A percentile compares a stretch with the other conserved stretches of the same genome.
phyloP scores from a whole-genome alignment of 345 rosid genomes.

The Microthlaspi erraticum region DNA sequence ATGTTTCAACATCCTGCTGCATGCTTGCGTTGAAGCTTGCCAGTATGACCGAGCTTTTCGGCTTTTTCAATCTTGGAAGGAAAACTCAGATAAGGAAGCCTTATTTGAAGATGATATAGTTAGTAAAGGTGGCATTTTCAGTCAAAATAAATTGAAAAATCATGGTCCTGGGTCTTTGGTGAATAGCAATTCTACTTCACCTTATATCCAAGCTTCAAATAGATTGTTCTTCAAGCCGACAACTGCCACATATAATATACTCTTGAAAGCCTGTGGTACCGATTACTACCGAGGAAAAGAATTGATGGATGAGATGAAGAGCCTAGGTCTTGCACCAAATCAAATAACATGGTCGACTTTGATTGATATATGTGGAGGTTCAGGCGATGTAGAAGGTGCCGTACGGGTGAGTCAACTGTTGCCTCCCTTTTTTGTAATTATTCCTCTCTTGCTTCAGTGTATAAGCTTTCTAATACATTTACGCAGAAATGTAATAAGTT shows the following conservation, averaged over 20 bases:
- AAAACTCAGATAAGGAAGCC: conserved; percentile 45
- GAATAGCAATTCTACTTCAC: conserved; percentile 44
- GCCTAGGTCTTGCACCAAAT: conserved; percentile 72
- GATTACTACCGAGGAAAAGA: conserved; percentile 72
- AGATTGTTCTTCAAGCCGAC: conserved; percentile 70
- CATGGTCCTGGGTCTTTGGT: conserved; percentile 29
- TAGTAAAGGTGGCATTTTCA: conserved; percentile 29
- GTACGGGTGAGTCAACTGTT: conserved; percentile 60
- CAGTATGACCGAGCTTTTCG: conserved; percentile 96
- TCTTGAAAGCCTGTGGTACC: conserved; percentile 87
- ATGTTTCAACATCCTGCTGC: conserved; percentile 82
- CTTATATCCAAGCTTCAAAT: conserved; percentile 50
- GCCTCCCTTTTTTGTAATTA: not conserved
- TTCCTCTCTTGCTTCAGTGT: conserved; percentile 16
- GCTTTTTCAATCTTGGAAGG: conserved; percentile 74
- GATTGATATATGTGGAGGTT: conserved; percentile 75
- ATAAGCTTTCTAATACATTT: conserved; percentile 1
- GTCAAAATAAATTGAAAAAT: conserved; percentile 26
- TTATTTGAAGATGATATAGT: conserved; percentile 34
- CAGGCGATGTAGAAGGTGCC: conserved; percentile 76
- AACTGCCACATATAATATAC: conserved; percentile 69
- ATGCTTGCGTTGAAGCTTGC: conserved; percentile 89
- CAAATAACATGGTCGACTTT: conserved; percentile 87
- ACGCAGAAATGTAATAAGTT: conserved; percentile 16
- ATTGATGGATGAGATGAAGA: conserved; percentile 83